phyloP scores from a whole-genome alignment of 2,329 filamentous ascomycete genomes.

The Simplicillium sp. region DNA sequence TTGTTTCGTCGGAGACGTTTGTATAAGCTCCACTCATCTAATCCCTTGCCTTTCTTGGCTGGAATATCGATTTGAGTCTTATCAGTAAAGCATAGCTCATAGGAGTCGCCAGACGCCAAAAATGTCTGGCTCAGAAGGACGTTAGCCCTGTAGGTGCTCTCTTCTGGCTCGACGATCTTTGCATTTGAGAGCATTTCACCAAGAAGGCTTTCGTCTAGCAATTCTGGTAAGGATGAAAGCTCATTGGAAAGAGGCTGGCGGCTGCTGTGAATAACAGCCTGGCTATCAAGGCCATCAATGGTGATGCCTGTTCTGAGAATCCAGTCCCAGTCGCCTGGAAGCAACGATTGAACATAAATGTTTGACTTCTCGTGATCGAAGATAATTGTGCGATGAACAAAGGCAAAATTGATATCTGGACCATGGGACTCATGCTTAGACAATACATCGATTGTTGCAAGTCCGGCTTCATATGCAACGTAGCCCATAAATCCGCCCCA shows the following conservation, averaged over 20 bases:
- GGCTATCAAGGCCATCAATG: constrained; percentile 1
- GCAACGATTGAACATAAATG: constrained; percentile 7
- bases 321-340: constrained; percentile 4
- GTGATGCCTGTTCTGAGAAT: background rate
- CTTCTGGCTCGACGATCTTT: background rate
- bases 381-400: constrained; percentile 6
- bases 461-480: constrained; percentile 9
- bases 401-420: constrained; percentile 1
- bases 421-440: background rate
- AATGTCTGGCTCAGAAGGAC: constrained; percentile 7
- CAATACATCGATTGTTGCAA: constrained; percentile 2
- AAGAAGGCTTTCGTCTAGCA: too few species aligned
- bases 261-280: background rate
- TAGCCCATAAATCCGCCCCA: constrained; percentile 11
- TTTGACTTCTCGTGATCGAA: constrained; percentile 5
- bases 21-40: constrained; percentile 7
- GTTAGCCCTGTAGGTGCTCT: constrained; percentile 6
- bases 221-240: too few species aligned
- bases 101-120: constrained; percentile 8
- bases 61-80: constrained; percentile 3
- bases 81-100: constrained; percentile 10
- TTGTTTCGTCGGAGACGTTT: constrained; percentile 8
- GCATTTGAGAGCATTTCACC: too few species aligned
- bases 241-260: too few species aligned
- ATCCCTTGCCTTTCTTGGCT: too few species aligned